Percentiles rank a stretch among this genome's conserved stretches.
phyloP scores from a whole-genome alignment of 2,329 filamentous ascomycete species.

The Penicillium sp. region DNA sequence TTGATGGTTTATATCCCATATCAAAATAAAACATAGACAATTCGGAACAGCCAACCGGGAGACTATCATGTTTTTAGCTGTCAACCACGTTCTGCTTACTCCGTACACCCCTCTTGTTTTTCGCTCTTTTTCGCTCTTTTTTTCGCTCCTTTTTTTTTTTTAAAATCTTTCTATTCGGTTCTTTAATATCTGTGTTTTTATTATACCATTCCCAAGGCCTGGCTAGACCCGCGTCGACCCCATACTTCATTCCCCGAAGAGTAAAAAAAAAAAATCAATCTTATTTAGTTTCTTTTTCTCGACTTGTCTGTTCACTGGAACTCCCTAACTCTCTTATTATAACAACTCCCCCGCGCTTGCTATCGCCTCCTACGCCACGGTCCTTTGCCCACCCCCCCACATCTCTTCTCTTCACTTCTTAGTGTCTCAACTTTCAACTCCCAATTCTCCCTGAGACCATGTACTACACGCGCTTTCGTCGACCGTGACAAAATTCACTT shows the following conservation, averaged over 20 bases:
- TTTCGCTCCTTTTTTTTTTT: background rate
- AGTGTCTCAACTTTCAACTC: background rate
- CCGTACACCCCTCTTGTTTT: background rate
- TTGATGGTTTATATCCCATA: background rate
- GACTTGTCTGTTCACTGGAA: background rate
- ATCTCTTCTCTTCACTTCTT: background rate
- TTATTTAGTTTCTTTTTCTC: slow-evolving; percentile 5
- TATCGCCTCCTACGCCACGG: slow-evolving; percentile 19
- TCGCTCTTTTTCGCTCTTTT: background rate
- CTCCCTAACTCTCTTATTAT: slow-evolving; percentile 8
- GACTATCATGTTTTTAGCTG: background rate
- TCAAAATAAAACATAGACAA: background rate
- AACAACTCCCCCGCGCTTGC: slow-evolving; percentile 17
- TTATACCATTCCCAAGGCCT: slow-evolving; percentile 4
- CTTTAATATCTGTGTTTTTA: background rate
- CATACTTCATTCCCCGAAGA: slow-evolving; percentile 7
- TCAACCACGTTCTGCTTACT: slow-evolving; percentile 11
- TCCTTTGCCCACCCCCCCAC: slow-evolving; percentile 10
- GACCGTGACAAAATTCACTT: slow-evolving; percentile 14
- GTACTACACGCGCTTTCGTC: slow-evolving; percentile 18
- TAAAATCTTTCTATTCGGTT: background rate
- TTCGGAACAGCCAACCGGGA: slow-evolving; percentile 2
- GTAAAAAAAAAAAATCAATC: slow-evolving; percentile 1
- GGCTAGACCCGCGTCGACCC: slow-evolving; percentile 12
- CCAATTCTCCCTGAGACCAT: slow-evolving; percentile 15